phyloP scores from a whole-genome alignment of 2,329 filamentous ascomycete species.

The Neonectria hederae region DNA sequence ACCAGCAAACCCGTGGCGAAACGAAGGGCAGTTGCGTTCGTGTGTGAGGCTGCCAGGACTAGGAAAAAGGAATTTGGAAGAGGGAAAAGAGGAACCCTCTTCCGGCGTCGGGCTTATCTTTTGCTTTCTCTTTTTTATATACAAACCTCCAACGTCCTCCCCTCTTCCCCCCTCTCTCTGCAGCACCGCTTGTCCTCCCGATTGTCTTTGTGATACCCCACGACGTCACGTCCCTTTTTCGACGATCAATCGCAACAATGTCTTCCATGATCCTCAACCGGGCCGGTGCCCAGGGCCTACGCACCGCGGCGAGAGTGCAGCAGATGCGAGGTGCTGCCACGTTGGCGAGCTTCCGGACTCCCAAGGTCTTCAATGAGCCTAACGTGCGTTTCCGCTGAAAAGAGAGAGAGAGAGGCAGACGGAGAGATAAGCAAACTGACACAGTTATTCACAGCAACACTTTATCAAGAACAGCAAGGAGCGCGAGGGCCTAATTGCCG shows the following conservation, averaged over 20 bases:
- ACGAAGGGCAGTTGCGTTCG: conserved; percentile 20
- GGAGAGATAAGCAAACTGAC: conserved; percentile 11
- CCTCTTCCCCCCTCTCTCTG: conserved; percentile 17
- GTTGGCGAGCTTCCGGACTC: conserved; percentile 87
- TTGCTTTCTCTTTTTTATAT: neutral
- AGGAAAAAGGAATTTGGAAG: conserved; percentile 9
- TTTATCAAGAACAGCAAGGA: conserved; percentile 87
- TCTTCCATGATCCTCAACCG: conserved; percentile 48
- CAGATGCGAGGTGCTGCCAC: conserved; percentile 58
- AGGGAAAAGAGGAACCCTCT: conserved; percentile 7
- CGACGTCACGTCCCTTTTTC: conserved; percentile 9
- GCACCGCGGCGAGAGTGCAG: conserved; percentile 41
- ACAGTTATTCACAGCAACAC: conserved; percentile 74
- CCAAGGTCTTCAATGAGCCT: conserved; percentile 90
- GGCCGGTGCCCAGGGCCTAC: conserved; percentile 46
- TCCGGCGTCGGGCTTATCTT: neutral
- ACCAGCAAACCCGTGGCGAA: conserved; percentile 8
- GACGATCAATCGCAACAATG: conserved; percentile 41
- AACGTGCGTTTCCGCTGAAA: conserved; percentile 86
- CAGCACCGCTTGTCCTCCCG: conserved; percentile 11
- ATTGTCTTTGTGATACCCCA: conserved; percentile 33
- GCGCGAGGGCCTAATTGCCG: conserved; percentile 77
- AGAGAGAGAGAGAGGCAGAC: neutral
- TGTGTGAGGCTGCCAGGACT: conserved; percentile 12
- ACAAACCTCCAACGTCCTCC: conserved; percentile 1